Conservation (phyloP, 2,329 filamentous ascomycete genomes). For the Coleophoma cylindrospora region DNA sequence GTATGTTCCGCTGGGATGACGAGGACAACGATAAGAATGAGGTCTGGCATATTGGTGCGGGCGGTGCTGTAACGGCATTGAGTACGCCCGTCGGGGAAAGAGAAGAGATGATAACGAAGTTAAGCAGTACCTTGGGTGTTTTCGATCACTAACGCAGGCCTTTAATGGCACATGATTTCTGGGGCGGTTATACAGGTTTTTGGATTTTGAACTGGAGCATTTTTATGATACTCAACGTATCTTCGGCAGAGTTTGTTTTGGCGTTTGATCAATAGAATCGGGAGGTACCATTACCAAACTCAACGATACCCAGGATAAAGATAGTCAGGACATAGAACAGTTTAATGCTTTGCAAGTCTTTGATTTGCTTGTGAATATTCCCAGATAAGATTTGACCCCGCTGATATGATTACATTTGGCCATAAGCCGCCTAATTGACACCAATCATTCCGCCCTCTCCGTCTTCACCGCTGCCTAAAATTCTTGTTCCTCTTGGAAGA, state of each 20-base stretch:
- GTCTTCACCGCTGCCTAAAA: slow-evolving; percentile 48
- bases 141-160: slow-evolving; percentile 7
- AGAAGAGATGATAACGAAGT: slow-evolving; percentile 84
- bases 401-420: neutral
- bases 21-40: slow-evolving; percentile 44
- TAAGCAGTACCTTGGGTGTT: slow-evolving; percentile 21
- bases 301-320: slow-evolving; percentile 1
- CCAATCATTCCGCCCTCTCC: neutral
- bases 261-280: neutral
- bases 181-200: no score
- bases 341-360: neutral
- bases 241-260: neutral
- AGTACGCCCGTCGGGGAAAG: slow-evolving; percentile 77
- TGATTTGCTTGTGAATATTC: no score
- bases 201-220: no score
- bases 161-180: no score
- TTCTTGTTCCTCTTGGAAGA: slow-evolving; percentile 96
- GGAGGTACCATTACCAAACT: slow-evolving; percentile 1
- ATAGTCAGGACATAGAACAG: neutral
- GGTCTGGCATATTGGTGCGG: slow-evolving; percentile 80
- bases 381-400: neutral
- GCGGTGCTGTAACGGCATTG: slow-evolving; percentile 82
- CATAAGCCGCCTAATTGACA: no score
- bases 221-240: neutral
- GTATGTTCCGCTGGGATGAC: slow-evolving; percentile 68